Conservation (phyloP, 345 rosid genomes). For the Aquilaria malaccensis region DNA sequence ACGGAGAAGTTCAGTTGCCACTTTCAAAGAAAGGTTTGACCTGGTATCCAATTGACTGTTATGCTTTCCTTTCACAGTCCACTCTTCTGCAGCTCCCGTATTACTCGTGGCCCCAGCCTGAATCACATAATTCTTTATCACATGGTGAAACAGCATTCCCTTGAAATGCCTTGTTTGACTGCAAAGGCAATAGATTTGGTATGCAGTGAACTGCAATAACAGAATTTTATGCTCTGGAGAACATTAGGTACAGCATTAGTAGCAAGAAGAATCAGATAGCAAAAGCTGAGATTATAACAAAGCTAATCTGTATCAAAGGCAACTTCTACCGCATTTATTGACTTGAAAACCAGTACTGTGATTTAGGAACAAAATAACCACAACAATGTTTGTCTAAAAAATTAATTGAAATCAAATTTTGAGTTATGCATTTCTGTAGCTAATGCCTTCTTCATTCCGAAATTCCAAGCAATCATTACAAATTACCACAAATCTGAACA, state of each 20-base stretch:
- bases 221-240: neutral
- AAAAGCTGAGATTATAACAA: no score
- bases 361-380: no score
- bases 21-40: constrained; percentile 9
- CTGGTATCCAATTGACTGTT: constrained; percentile 32
- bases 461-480: no score
- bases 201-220: neutral
- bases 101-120: constrained; percentile 42
- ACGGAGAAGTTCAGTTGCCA: no score
- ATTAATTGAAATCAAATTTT: no score
- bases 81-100: constrained; percentile 41
- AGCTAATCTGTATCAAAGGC: no score
- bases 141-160: constrained; percentile 52
- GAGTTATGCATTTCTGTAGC: no score
- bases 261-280: neutral
- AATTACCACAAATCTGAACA: no score
- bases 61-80: constrained; percentile 47
- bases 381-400: no score
- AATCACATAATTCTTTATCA: constrained; percentile 52
- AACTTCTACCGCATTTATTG: no score
- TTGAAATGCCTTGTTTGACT: constrained; percentile 61
- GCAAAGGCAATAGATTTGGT: constrained; percentile 17
- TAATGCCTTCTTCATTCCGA: no score
- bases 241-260: neutral
- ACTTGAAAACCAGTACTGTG: no score